phyloP scores from a whole-genome alignment of 129 eudicot genomes.

The Gnaphalium uliginosum region DNA sequence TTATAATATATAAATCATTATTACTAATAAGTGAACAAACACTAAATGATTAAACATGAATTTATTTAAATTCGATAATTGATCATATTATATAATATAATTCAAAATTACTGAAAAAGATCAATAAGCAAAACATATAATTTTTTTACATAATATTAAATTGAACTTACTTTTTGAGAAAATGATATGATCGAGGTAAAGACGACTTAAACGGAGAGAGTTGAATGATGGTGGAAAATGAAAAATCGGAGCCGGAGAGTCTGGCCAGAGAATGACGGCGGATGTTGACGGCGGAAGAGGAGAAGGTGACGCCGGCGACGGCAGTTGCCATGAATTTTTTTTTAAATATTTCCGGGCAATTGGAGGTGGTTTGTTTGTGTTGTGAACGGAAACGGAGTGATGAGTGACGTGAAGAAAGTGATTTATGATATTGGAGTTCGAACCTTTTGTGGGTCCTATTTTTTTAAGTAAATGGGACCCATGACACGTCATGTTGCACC shows the following conservation, averaged over 20 bases:
- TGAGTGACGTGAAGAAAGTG: conserved; percentile 26
- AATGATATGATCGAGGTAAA: conserved; percentile 23
- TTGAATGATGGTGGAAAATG: conserved; percentile 20
- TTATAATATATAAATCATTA: background rate
- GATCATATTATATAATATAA: background rate
- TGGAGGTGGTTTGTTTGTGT: conserved; percentile 4
- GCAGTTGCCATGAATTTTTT: conserved; percentile 19
- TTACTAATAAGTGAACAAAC: background rate
- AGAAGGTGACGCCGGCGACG: conserved; percentile 23
- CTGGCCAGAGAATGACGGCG: conserved; percentile 18
- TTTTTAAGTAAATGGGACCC: conserved; percentile 16
- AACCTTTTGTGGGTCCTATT: conserved; percentile 15
- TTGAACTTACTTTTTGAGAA: conserved; percentile 27
- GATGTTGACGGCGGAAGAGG: conserved; percentile 3
- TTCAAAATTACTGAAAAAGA: conserved; percentile 13
- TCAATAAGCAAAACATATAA: conserved; percentile 4
- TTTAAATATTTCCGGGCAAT: conserved; percentile 22
- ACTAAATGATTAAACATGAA: conserved; percentile 7
- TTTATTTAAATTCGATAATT: background rate
- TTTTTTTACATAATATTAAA: background rate
- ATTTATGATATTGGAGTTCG: background rate
- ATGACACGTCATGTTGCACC: conserved; percentile 27
- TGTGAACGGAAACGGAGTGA: conserved; percentile 24
- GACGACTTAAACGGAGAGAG: conserved; percentile 31
- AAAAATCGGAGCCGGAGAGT: conserved; percentile 11